These are phyloP conservation scores for Tarenaya hassleriana DNA, from an alignment of 345 rosid genomes.

Conservation along the genomic window DNA sequence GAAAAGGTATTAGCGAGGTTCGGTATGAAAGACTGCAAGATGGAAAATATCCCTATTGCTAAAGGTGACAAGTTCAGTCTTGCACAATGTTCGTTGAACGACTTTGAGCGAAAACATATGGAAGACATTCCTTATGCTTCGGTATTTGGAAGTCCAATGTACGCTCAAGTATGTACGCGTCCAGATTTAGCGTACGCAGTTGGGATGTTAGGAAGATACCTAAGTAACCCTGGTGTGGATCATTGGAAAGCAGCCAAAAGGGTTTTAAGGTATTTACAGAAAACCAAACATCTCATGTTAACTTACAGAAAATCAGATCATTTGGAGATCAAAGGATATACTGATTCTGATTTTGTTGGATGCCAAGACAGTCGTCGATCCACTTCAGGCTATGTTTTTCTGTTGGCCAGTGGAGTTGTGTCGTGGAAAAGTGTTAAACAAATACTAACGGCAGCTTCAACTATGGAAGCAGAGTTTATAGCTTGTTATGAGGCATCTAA, in stretches of 20 bases:
- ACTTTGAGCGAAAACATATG: not conserved
- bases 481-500: not conserved
- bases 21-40: not conserved
- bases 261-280: not conserved
- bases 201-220: not conserved
- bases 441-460: not conserved
- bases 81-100: not conserved
- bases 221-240: not conserved
- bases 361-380: not conserved
- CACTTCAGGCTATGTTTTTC: constrained; percentile 1
- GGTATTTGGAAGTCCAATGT: constrained; percentile 2
- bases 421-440: not conserved
- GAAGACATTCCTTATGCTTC: not conserved
- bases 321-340: not conserved
- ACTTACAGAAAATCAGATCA: not conserved
- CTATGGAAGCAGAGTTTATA: not conserved
- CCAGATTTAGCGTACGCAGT: not conserved
- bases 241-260: constrained; percentile 7
- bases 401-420: not conserved
- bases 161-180: not conserved
- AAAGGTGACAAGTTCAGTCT: constrained; percentile 9
- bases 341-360: not conserved
- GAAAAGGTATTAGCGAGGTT: not conserved
- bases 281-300: not conserved
- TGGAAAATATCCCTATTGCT: not conserved